phyloP scores from a whole-genome alignment of 371 early-diverging fungal genomes.

The Batkoa obscura region DNA sequence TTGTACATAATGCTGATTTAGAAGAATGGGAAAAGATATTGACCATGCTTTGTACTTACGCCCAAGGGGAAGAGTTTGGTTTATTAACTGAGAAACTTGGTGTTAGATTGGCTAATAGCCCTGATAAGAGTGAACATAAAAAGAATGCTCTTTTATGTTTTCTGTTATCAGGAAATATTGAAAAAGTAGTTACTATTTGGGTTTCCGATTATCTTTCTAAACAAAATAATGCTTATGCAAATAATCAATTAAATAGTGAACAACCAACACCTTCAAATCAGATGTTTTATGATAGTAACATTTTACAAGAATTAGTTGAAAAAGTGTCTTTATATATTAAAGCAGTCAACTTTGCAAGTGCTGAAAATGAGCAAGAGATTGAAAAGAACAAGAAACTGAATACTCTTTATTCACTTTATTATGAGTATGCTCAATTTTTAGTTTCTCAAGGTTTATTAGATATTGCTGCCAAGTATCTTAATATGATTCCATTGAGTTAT shows the following conservation, averaged over 20 bases:
- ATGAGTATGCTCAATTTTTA: conserved; percentile 66
- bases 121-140: conserved; percentile 7
- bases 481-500: conserved; percentile 42
- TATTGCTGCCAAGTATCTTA: conserved; percentile 54
- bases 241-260: too few species aligned
- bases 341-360: conserved; percentile 66
- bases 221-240: too few species aligned
- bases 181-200: conserved; percentile 76
- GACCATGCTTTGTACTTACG: conserved; percentile 82
- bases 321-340: conserved; percentile 82
- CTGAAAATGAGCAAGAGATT: conserved; percentile 20
- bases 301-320: conserved; percentile 67
- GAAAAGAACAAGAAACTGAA: conserved; percentile 14
- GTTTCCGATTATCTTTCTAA: conserved; percentile 22
- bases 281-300: conserved; percentile 10
- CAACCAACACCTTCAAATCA: background rate
- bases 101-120: conserved; percentile 21
- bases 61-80: conserved; percentile 51
- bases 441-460: conserved; percentile 53
- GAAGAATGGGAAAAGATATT: conserved; percentile 83
- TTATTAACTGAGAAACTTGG: conserved; percentile 49
- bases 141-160: conserved; percentile 74
- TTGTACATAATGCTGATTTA: conserved; percentile 55
- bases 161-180: conserved; percentile 71
- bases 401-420: conserved; percentile 61